These are phyloP conservation scores for Fusarium devonianum DNA, from an alignment of 2,329 filamentous ascomycete genomes.

Conservation along the genomic window DNA sequence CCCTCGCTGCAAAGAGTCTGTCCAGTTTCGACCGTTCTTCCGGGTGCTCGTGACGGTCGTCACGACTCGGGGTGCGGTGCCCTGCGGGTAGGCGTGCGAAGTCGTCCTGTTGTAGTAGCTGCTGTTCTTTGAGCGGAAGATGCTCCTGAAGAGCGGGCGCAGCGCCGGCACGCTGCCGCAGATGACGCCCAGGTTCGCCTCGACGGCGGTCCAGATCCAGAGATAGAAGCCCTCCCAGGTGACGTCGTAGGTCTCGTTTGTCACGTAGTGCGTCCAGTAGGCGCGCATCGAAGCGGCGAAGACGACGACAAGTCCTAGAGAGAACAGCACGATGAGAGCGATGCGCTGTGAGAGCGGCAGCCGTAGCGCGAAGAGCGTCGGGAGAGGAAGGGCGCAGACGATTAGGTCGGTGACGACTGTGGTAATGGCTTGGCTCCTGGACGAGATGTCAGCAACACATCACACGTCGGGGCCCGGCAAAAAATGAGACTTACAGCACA, in stretches of 20 bases:
- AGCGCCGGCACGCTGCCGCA: constrained; percentile 51
- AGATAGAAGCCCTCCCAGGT: constrained; percentile 52
- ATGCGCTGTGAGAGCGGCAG: constrained; percentile 47
- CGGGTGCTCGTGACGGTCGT: constrained; percentile 21
- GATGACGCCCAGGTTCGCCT: constrained; percentile 52
- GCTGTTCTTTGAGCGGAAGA: constrained; percentile 38
- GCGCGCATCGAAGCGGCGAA: constrained; percentile 47
- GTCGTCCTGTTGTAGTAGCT: constrained; percentile 34
- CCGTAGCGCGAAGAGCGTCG: constrained; percentile 44
- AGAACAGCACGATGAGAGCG: constrained; percentile 48
- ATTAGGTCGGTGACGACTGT: constrained; percentile 47
- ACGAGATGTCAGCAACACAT: background rate
- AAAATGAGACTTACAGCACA: constrained; percentile 33
- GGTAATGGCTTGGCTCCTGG: constrained; percentile 43
- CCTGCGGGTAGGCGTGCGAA: constrained; percentile 30
- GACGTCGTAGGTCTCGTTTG: constrained; percentile 49
- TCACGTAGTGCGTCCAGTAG: constrained; percentile 49
- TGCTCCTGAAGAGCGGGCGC: constrained; percentile 37
- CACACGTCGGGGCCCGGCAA: no score
- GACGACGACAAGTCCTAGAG: constrained; percentile 49
- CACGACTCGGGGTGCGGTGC: constrained; percentile 25
- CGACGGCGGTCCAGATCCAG: constrained; percentile 53
- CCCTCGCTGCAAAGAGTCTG: constrained; percentile 30
- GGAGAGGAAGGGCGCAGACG: constrained; percentile 49
- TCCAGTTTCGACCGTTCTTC: constrained; percentile 29